Evolutionary conservation across 2,329 filamentous ascomycete species (phyloP).

Genomic region (Neofusicoccum kwambonambiense): DNA sequence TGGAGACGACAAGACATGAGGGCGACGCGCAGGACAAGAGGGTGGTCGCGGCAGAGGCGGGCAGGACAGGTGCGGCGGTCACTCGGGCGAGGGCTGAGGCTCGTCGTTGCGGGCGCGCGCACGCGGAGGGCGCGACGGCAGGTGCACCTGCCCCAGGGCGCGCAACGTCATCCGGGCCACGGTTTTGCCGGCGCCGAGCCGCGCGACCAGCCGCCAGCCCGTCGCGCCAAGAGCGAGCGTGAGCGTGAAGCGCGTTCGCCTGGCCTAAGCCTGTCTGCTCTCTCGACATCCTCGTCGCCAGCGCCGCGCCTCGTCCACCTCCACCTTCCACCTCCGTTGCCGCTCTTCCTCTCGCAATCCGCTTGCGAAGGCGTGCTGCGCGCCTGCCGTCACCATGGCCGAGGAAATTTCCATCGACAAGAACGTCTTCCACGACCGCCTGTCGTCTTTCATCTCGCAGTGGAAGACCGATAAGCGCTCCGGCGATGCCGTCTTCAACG

Average conservation of each 20-base stretch:
- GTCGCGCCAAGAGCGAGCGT: constrained; percentile 10
- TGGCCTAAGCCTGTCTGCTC: neutral
- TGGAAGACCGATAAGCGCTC: constrained; percentile 97
- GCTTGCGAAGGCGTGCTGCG: constrained; percentile 23
- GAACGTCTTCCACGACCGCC: constrained; percentile 88
- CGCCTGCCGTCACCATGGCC: constrained; percentile 51
- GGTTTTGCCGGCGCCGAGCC: constrained; percentile 6
- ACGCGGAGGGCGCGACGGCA: neutral
- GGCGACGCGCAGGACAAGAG: neutral
- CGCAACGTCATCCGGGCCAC: constrained; percentile 14
- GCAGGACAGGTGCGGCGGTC: constrained; percentile 4
- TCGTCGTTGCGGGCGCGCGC: constrained; percentile 3
- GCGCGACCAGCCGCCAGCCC: neutral
- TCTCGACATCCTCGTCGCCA: constrained; percentile 9
- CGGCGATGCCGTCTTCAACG: constrained; percentile 80
- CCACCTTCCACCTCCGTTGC: constrained; percentile 20
- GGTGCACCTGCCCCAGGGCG: neutral
- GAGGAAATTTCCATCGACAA: constrained; percentile 89
- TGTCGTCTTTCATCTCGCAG: constrained; percentile 79
- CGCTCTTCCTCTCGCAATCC: constrained; percentile 21
- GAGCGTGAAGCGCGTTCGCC: constrained; percentile 19
- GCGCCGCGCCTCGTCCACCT: constrained; percentile 17
- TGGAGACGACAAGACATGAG: constrained; percentile 11
- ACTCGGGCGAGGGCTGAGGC: neutral
- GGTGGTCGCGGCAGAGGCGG: neutral